phyloP scores from a whole-genome alignment of 2,329 filamentous ascomycete species.

The Clonostachys rosea region DNA sequence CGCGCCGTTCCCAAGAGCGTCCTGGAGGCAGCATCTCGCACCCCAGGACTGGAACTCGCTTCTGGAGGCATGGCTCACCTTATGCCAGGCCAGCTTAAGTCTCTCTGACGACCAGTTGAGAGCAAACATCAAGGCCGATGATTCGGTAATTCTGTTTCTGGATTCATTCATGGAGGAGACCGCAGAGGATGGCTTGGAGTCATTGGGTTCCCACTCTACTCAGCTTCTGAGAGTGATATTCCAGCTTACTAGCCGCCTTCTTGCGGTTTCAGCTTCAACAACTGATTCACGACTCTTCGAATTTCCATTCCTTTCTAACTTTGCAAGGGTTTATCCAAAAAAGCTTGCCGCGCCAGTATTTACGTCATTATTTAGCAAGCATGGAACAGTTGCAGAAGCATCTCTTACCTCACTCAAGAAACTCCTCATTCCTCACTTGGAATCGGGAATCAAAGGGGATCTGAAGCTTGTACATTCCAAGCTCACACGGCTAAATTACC shows the following conservation, averaged over 20 bases:
- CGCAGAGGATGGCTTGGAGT: constrained; percentile 26
- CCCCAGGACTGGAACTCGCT: constrained; percentile 73
- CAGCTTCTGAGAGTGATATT: constrained; percentile 52
- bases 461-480: constrained; percentile 48
- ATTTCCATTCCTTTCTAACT: constrained; percentile 65
- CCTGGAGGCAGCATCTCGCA: constrained; percentile 61
- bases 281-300: constrained; percentile 25
- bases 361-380: constrained; percentile 40
- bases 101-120: constrained; percentile 52
- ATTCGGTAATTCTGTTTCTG: constrained; percentile 60
- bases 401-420: constrained; percentile 58
- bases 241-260: neutral
- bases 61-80: constrained; percentile 69
- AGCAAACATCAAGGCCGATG: constrained; percentile 44
- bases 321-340: constrained; percentile 63
- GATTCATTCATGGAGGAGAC: constrained; percentile 58
- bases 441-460: constrained; percentile 52
- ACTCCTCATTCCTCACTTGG: constrained; percentile 56
- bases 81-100: constrained; percentile 61
- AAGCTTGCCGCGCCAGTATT: constrained; percentile 51
- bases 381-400: constrained; percentile 42
- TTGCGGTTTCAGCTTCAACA: constrained; percentile 33
- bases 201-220: constrained; percentile 26
- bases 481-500: constrained; percentile 55
- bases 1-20: constrained; percentile 69